Conservation (phyloP, 1,284 basidiomycete genomes). For the Ganoderma resinaceum region DNA sequence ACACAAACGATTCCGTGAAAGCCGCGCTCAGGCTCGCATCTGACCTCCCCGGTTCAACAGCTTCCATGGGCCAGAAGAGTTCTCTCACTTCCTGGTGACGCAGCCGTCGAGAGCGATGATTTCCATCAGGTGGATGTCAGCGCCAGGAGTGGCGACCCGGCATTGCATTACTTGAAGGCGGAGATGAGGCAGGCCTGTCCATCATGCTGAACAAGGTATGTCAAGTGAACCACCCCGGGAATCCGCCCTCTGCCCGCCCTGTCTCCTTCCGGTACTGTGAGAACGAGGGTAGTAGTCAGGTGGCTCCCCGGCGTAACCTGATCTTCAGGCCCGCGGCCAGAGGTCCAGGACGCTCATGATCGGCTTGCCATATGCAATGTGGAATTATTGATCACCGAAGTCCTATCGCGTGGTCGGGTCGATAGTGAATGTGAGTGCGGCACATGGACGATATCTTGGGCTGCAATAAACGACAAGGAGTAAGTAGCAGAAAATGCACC, state of each 20-base stretch:
- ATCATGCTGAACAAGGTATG: constrained; percentile 1
- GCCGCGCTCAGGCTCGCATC: not conserved
- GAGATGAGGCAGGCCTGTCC: constrained; percentile 1
- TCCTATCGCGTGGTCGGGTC: not conserved
- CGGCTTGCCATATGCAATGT: not conserved
- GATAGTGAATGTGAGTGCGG: not conserved
- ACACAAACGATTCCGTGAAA: not conserved
- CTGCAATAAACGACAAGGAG: not conserved
- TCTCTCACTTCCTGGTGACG: not conserved
- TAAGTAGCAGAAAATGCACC: not conserved
- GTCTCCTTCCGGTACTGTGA: not conserved
- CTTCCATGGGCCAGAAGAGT: not conserved
- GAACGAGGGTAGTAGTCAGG: not conserved
- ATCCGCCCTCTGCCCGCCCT: not conserved
- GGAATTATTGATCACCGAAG: not conserved
- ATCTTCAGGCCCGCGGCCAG: not conserved
- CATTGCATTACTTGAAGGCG: not conserved
- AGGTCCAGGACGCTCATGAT: not conserved
- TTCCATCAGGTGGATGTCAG: not conserved
- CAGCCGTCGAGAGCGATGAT: not conserved
- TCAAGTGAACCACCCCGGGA: constrained; percentile 2
- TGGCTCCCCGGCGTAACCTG: not conserved
- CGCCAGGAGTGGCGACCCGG: not conserved
- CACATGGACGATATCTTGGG: not conserved
- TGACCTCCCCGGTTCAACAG: not conserved